These are phyloP conservation scores for Serendipita sp. DNA, from an alignment of 768 basidiomycete genomes.

Conservation along the genomic window DNA sequence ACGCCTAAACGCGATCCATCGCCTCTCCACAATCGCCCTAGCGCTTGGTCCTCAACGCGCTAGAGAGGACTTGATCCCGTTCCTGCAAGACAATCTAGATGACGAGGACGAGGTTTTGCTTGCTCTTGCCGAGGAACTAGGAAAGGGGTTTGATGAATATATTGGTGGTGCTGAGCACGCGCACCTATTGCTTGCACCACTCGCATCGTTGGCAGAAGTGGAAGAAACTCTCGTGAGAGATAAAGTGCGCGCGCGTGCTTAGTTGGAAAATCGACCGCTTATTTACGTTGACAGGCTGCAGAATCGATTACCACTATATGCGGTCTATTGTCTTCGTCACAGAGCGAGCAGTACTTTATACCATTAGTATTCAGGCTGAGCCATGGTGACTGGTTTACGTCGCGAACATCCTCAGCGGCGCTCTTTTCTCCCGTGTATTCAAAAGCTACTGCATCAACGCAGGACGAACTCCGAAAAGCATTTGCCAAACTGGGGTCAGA, in stretches of 20 bases:
- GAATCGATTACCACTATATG: slow-evolving; percentile 90
- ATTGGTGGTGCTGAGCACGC: slow-evolving; percentile 80
- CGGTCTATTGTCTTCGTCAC: slow-evolving; percentile 51
- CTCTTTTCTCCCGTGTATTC: slow-evolving; percentile 83
- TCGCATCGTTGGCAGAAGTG: slow-evolving; percentile 90
- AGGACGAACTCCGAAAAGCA: slow-evolving; percentile 78
- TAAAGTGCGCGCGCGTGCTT: slow-evolving; percentile 41
- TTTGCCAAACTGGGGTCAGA: slow-evolving; percentile 73
- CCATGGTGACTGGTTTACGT: slow-evolving; percentile 96
- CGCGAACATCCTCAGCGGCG: slow-evolving; percentile 87
- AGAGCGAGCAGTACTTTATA: slow-evolving; percentile 81
- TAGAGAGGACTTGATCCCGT: slow-evolving; percentile 86
- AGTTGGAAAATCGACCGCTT: not conserved
- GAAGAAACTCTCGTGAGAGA: slow-evolving; percentile 97
- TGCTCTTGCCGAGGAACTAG: slow-evolving; percentile 89
- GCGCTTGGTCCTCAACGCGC: slow-evolving; percentile 91
- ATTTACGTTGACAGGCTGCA: slow-evolving; percentile 45
- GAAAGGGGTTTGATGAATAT: slow-evolving; percentile 83
- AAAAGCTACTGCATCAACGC: slow-evolving; percentile 50
- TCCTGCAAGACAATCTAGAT: slow-evolving; percentile 97
- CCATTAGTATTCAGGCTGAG: slow-evolving; percentile 81
- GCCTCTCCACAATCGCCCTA: slow-evolving; percentile 93
- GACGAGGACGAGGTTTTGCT: slow-evolving; percentile 97
- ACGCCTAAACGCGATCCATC: slow-evolving; percentile 90
- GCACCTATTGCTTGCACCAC: slow-evolving; percentile 73